Conservation (phyloP, 1,284 basidiomycete species). For the Microbotryum silenes-acaulis region DNA sequence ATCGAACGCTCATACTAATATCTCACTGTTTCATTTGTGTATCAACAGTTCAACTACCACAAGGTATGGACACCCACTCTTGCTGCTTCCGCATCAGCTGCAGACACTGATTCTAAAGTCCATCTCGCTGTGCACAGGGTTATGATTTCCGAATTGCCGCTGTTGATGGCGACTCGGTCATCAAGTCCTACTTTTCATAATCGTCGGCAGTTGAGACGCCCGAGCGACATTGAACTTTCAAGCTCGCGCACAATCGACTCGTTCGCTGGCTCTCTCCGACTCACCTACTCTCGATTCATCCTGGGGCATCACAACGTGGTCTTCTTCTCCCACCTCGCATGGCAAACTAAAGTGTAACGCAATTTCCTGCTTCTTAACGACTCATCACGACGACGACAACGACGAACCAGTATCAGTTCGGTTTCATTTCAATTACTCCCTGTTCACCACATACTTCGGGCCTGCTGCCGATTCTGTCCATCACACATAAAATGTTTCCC, state of each 20-base stretch:
- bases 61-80: constrained; percentile 10
- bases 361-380: neutral
- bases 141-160: constrained; percentile 33
- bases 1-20: neutral
- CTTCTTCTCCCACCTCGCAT: neutral
- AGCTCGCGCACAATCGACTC: neutral
- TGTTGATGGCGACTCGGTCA: constrained; percentile 16
- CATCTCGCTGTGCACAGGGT: constrained; percentile 6
- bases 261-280: neutral
- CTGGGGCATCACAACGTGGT: neutral
- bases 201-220: neutral
- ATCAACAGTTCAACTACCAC: constrained; percentile 1
- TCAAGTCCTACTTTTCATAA: constrained; percentile 25
- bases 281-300: neutral
- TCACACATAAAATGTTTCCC: too few relatives aligned
- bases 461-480: too few relatives aligned
- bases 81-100: neutral
- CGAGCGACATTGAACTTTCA: neutral
- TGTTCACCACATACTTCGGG: too few relatives aligned
- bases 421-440: too few relatives aligned
- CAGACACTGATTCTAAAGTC: neutral
- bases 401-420: too few relatives aligned
- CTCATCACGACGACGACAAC: too few relatives aligned
- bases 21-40: neutral
- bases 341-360: neutral